These are phyloP conservation scores for Calophaca sinica DNA, from an alignment of 306 rosid species.

Conservation along the genomic window DNA sequence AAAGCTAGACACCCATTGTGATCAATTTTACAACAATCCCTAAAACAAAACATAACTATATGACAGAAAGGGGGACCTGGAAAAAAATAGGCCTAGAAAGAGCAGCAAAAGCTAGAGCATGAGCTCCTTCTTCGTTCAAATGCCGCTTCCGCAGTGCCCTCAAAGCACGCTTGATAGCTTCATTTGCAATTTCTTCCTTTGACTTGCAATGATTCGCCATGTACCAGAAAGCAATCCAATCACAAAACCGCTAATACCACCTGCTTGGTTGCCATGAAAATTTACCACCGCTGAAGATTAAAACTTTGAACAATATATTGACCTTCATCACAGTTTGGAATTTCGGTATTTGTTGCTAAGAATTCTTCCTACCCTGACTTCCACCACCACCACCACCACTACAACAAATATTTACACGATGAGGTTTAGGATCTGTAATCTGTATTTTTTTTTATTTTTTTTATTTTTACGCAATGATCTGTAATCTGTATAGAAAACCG, in stretches of 20 bases:
- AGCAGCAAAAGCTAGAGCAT: constrained; percentile 75
- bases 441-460: too few species aligned
- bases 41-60: constrained; percentile 6
- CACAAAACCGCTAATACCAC: constrained; percentile 34
- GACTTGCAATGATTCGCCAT: constrained; percentile 56
- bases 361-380: background rate
- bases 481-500: background rate
- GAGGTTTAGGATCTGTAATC: background rate
- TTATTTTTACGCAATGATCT: too few species aligned
- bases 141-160: constrained; percentile 86
- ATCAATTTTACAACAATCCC: constrained; percentile 24
- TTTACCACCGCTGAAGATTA: background rate
- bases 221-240: constrained; percentile 1
- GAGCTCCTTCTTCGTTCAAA: constrained; percentile 96
- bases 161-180: constrained; percentile 78
- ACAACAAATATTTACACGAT: too few species aligned
- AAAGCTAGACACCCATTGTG: background rate
- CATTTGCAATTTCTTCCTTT: constrained; percentile 62
- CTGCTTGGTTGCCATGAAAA: constrained; percentile 6
- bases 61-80: constrained; percentile 53
- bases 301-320: background rate
- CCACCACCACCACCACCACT: too few species aligned
- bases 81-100: constrained; percentile 73
- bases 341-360: background rate
- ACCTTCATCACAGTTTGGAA: background rate